A percentile compares a stretch with the other conserved stretches of the same genome.
These are phyloP conservation scores for Rhodotorula graminis DNA, from an alignment of 768 basidiomycete species.

Conservation along the genomic window DNA sequence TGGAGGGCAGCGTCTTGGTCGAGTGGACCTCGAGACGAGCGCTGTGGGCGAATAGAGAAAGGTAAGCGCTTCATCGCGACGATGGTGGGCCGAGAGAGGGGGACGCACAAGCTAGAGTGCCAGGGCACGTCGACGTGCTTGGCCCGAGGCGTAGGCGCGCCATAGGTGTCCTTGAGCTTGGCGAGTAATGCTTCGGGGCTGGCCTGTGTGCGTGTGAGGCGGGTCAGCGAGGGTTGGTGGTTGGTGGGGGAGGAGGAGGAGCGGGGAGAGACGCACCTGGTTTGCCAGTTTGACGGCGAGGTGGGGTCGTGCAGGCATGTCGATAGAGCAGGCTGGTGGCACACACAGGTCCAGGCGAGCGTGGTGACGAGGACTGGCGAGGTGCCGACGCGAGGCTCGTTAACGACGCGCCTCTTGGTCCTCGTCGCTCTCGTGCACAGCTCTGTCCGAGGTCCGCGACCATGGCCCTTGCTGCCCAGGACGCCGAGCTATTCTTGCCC, in stretches of 20 bases:
- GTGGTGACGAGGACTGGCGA: no score
- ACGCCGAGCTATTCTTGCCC: background rate
- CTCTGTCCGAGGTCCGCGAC: background rate
- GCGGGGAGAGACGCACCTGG: background rate
- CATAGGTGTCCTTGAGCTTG: background rate
- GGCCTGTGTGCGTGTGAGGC: background rate
- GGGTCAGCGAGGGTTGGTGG: background rate
- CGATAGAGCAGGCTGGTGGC: background rate
- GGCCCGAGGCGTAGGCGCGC: rapidly evolving
- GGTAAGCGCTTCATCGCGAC: background rate
- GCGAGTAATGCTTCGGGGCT: background rate
- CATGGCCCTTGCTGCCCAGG: background rate
- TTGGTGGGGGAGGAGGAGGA: background rate
- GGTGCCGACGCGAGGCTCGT: background rate
- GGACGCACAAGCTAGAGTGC: background rate
- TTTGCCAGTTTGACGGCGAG: conserved; percentile 29
- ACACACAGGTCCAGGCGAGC: background rate
- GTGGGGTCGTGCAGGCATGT: conserved; percentile 13
- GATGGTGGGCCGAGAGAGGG: rapidly evolving
- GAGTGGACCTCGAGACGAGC: background rate
- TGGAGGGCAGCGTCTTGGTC: background rate
- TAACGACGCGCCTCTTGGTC: background rate
- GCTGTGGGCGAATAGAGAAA: background rate
- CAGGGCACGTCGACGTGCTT: background rate
- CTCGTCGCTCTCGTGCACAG: no score